Conservation (phyloP, 441 rosid species). For the Eutrema salsugineum region DNA sequence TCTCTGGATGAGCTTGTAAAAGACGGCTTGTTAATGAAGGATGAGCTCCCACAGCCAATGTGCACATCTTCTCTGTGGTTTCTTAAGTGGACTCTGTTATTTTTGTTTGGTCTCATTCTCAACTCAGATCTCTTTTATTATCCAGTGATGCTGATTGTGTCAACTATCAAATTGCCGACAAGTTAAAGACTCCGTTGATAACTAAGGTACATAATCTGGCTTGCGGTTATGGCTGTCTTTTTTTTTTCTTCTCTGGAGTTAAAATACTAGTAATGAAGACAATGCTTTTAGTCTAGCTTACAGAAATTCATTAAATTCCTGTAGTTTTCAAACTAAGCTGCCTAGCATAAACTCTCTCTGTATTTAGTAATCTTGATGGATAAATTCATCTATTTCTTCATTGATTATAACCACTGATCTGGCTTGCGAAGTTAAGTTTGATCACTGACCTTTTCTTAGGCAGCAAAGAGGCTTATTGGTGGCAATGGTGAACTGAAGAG, state of each 20-base stretch:
- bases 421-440: conserved; percentile 2
- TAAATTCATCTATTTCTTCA: background rate
- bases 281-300: background rate
- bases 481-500: conserved; percentile 59
- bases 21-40: conserved; percentile 64
- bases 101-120: conserved; percentile 3
- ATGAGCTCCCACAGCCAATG: conserved; percentile 82
- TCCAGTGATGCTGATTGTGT: conserved; percentile 66
- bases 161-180: conserved; percentile 54
- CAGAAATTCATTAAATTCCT: background rate
- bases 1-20: conserved; percentile 90
- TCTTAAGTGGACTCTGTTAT: background rate
- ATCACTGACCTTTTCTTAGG: conserved; percentile 39
- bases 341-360: background rate
- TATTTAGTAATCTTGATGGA: background rate
- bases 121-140: background rate
- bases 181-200: conserved; percentile 71
- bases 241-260: background rate
- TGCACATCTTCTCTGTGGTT: conserved; percentile 26
- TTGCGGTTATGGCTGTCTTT: background rate
- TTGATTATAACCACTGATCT: background rate
- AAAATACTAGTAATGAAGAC: background rate
- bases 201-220: conserved; percentile 49
- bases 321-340: background rate
- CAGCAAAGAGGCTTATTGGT: conserved; percentile 78